Evolutionary conservation across 1,284 basidiomycete genomes (phyloP).

Genomic region (Vanrija sp.): DNA sequence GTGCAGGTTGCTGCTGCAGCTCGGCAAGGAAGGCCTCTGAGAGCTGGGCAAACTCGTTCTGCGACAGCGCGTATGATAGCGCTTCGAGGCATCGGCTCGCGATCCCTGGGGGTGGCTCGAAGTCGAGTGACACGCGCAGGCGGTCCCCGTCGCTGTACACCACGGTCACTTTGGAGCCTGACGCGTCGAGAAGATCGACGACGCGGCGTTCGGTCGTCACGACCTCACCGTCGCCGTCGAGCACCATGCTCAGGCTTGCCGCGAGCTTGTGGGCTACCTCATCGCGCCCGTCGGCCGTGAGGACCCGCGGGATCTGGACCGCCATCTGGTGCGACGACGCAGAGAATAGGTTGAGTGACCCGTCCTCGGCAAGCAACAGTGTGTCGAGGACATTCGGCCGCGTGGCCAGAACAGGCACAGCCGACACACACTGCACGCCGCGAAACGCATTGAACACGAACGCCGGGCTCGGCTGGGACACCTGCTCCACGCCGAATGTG

Average conservation of each 20-base stretch:
- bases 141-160: slow-evolving; percentile 54
- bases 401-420: slow-evolving; percentile 60
- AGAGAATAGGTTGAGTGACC: slow-evolving; percentile 57
- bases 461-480: slow-evolving; percentile 47
- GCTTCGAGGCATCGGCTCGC: slow-evolving; percentile 60
- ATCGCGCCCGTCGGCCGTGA: slow-evolving; percentile 27
- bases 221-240: slow-evolving; percentile 14
- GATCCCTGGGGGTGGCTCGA: slow-evolving; percentile 55
- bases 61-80: slow-evolving; percentile 57
- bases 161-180: slow-evolving; percentile 53
- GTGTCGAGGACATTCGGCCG: slow-evolving; percentile 64
- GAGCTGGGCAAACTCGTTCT: slow-evolving; percentile 29
- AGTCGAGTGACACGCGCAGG: slow-evolving; percentile 54
- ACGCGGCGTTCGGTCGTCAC: not conserved
- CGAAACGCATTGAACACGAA: slow-evolving; percentile 19
- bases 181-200: slow-evolving; percentile 45
- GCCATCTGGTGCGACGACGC: slow-evolving; percentile 58
- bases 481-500: slow-evolving; percentile 53
- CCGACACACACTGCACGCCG: slow-evolving; percentile 53
- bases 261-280: slow-evolving; percentile 32
- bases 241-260: slow-evolving; percentile 31
- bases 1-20: not conserved
- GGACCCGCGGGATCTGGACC: slow-evolving; percentile 18
- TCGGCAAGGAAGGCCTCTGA: not conserved
- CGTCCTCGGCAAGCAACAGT: slow-evolving; percentile 59